Conservation (phyloP, 768 basidiomycete species). For the Dioszegia crocea region DNA sequence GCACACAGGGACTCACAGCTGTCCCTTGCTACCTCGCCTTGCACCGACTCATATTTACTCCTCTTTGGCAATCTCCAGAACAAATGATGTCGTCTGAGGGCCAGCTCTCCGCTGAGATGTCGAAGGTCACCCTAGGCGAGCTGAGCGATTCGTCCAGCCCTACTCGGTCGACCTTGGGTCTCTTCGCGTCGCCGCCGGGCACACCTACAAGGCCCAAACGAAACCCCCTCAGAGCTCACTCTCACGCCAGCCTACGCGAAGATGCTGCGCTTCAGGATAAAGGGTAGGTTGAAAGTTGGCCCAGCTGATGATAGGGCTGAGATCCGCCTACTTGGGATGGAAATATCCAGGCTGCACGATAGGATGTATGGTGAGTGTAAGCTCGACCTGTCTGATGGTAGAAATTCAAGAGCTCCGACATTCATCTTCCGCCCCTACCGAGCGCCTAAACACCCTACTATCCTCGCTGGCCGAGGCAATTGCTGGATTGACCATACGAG, state of each 20-base stretch:
- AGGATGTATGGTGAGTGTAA: conserved; percentile 25
- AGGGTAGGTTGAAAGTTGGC: not conserved
- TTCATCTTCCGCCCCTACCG: conserved; percentile 63
- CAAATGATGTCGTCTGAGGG: too few species aligned
- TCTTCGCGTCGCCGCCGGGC: not conserved
- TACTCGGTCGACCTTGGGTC: not conserved
- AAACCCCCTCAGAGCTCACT: conserved; percentile 1
- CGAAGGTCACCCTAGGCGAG: conserved; percentile 1
- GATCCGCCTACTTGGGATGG: not conserved
- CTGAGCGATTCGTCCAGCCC: not conserved
- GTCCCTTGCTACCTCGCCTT: too few species aligned
- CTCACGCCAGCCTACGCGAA: not conserved
- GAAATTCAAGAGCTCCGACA: conserved; percentile 92
- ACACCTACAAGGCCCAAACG: not conserved
- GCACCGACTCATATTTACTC: too few species aligned
- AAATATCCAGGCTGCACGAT: conserved; percentile 6
- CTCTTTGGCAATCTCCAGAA: too few species aligned
- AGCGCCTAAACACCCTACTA: conserved; percentile 71
- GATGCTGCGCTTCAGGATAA: not conserved
- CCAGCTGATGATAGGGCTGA: not conserved
- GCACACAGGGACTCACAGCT: too few species aligned
- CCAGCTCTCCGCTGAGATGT: not conserved
- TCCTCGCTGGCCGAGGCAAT: conserved; percentile 41
- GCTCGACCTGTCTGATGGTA: conserved; percentile 41
- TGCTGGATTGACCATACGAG: not conserved